Evolutionary conservation across 768 basidiomycete species (phyloP), one percentile per base, ranked within the genome.

Genomic region (Galerina marginata): DNA sequence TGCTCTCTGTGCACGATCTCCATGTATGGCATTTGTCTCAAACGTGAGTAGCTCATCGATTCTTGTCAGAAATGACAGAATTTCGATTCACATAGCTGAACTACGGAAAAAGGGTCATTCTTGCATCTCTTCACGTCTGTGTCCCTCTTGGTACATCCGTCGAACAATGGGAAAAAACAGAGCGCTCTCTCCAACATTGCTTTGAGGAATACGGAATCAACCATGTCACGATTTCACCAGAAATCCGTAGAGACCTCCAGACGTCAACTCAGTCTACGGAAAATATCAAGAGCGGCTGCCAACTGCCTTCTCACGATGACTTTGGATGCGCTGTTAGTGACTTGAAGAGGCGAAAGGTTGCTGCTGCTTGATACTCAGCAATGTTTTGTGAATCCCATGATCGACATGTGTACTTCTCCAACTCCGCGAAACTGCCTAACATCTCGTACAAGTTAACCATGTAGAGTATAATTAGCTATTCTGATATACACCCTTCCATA

Each of bases 11-110:
- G 7, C 83, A 83, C 65, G 83, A 83, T 65, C 68, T 85, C 39
- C 82, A 85, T 66, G 80, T 84, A 20, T 84, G 83, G 84, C 82
- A 84, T 60, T 72, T 86, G 11, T 84, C 83, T 7, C 81, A 86
- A 68, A 77, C 77, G 83, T 84, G 67, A 60, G 79, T 70, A n/a
- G 37, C 38, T 45, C 29, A 47, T 26, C 39, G 48, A 25, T 48
- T 49, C 59, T 40, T 14, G 42, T 23, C 56, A 82, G 45, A 50
- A 26, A 44, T 20, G 11, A 45, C 36, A 56, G 47, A 25, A n/a
- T 36, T 52, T 42, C 38, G 25, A 54, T 54, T 39, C 3, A 15
- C 16, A 14, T 26, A 20, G 12, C 25, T 44, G n/a, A 37, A 4
- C 37, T n/a, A 2, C 14, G 39, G 33, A 53, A 48, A 49, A 44